Conservation (phyloP, 306 rosid species). For the Vigna mungo region DNA sequence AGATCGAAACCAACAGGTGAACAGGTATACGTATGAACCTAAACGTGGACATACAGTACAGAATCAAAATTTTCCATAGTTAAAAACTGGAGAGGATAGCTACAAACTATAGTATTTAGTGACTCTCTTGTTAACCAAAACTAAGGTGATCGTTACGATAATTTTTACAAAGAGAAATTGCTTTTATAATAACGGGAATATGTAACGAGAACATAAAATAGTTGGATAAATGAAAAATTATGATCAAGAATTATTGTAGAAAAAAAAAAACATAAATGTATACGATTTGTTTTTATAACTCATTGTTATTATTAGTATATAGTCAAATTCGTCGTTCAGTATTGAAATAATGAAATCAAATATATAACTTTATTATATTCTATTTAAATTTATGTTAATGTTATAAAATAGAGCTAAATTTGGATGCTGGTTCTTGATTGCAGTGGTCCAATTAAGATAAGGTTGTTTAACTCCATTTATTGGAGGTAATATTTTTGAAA, state of each 20-base stretch:
- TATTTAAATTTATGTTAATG: not conserved
- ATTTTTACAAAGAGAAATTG: not conserved
- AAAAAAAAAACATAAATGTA: too few relatives aligned
- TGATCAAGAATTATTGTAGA: not conserved
- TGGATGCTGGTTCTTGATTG: not conserved
- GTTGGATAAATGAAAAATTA: too few relatives aligned
- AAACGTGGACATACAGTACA: slow-evolving; percentile 25
- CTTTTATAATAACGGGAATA: not conserved
- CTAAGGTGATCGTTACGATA: too few relatives aligned
- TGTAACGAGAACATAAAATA: too few relatives aligned
- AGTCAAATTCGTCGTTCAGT: too few relatives aligned
- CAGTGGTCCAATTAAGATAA: not conserved
- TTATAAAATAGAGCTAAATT: not conserved
- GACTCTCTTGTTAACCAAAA: not conserved
- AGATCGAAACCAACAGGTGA: slow-evolving; percentile 12
- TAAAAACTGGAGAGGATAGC: not conserved
- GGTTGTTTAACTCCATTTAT: not conserved
- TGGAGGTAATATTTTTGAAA: not conserved
- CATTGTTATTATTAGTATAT: not conserved
- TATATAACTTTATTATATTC: not conserved
- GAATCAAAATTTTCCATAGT: not conserved
- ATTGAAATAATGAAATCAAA: not conserved
- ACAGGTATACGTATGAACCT: slow-evolving; percentile 28
- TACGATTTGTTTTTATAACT: not conserved
- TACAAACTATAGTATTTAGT: not conserved